phyloP scores from a whole-genome alignment of 768 basidiomycete species.

The Phaffia australis region DNA sequence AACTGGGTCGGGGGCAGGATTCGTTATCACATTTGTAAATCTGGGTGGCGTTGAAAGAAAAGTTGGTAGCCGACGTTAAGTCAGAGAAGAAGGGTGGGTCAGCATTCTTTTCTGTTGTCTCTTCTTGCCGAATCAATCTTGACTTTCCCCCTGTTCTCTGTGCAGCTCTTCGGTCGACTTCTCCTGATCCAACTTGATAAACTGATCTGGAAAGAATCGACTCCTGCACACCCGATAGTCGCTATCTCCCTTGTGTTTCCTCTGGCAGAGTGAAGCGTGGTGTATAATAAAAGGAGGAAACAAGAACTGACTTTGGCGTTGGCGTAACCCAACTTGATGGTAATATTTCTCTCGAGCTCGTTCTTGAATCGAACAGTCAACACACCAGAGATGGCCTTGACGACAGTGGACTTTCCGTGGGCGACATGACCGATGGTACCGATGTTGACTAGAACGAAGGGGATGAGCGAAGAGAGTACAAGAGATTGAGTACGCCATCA shows the following conservation, averaged over 20 bases:
- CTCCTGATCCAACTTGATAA: not conserved
- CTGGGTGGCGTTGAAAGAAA: conserved; percentile 40
- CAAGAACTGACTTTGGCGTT: conserved; percentile 77
- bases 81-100: not conserved
- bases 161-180: not conserved
- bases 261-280: too few relatives aligned
- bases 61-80: not conserved
- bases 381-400: conserved; percentile 96
- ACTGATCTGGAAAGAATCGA: not conserved
- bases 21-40: conserved; percentile 97
- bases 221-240: not conserved
- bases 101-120: not conserved
- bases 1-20: conserved; percentile 83
- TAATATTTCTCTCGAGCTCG: conserved; percentile 96
- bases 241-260: too few relatives aligned
- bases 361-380: conserved; percentile 99
- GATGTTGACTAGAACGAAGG: conserved; percentile 19
- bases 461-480: too few relatives aligned
- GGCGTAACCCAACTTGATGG: conserved; percentile 97
- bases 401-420: conserved; percentile 90
- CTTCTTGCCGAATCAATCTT: not conserved
- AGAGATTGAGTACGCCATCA: conserved; percentile 11
- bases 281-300: not conserved
- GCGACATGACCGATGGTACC: conserved; percentile 95
- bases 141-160: too few relatives aligned